These are phyloP conservation scores for Colletotrichum liriopes DNA, from an alignment of 2,329 filamentous ascomycete species.

Conservation along the genomic window DNA sequence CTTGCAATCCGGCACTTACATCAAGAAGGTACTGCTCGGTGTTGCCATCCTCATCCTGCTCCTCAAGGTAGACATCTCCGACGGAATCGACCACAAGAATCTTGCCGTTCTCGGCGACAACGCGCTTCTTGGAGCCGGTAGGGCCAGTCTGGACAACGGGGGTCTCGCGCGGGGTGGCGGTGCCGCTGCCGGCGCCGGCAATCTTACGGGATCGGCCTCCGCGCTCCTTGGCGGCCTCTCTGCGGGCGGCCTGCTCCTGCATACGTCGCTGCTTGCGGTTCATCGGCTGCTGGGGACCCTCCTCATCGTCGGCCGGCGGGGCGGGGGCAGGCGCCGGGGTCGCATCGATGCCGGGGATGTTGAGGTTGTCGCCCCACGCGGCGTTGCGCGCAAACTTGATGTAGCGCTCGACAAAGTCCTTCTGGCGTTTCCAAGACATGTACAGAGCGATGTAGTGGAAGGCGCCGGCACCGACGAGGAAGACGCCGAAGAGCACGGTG, in stretches of 20 bases:
- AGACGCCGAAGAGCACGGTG: constrained; percentile 85
- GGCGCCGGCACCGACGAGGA: constrained; percentile 86
- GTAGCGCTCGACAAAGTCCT: constrained; percentile 92
- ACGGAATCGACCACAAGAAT: constrained; percentile 91
- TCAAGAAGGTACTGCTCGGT: constrained; percentile 89
- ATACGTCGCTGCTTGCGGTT: constrained; percentile 91
- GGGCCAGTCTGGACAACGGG: constrained; percentile 70
- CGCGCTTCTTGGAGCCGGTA: constrained; percentile 85
- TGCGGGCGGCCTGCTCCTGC: constrained; percentile 88
- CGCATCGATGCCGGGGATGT: constrained; percentile 77
- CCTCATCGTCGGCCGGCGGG: constrained; percentile 63
- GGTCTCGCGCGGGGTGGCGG: constrained; percentile 61
- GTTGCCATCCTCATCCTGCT: constrained; percentile 89
- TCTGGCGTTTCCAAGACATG: constrained; percentile 90
- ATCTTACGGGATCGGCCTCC: constrained; percentile 54
- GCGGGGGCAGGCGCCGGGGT: constrained; percentile 59
- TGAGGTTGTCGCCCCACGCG: constrained; percentile 89
- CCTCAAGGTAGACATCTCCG: constrained; percentile 96
- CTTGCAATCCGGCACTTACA: constrained; percentile 67
- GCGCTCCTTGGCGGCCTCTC: constrained; percentile 66
- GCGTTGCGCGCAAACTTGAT: constrained; percentile 89
- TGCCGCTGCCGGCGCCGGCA: constrained; percentile 48
- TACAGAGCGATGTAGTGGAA: constrained; percentile 90
- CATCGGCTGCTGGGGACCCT: constrained; percentile 69
- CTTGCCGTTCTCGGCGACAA: constrained; percentile 96